These are phyloP conservation scores for Haplosporangium sp. DNA, from an alignment of 371 early-diverging fungal species.

Conservation along the genomic window DNA sequence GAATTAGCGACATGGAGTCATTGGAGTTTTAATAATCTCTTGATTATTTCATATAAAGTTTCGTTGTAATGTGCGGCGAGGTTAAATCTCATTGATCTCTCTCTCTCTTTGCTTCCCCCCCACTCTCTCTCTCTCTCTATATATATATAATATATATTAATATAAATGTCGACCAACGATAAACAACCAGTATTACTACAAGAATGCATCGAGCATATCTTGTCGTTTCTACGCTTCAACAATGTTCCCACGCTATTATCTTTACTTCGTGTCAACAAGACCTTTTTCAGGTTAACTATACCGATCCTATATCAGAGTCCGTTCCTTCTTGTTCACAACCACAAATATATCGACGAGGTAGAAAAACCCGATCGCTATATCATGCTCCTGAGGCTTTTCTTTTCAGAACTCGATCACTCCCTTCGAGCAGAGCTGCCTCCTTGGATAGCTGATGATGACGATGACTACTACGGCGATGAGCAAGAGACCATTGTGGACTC, in stretches of 20 bases:
- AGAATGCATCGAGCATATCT: constrained; percentile 29
- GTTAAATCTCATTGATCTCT: background rate
- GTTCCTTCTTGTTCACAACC: constrained; percentile 22
- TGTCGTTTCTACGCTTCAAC: constrained; percentile 35
- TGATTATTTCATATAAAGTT: too few relatives aligned
- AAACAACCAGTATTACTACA: constrained; percentile 14
- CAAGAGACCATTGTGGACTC: background rate
- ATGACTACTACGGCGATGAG: constrained; percentile 16
- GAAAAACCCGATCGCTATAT: constrained; percentile 20
- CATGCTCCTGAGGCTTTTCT: constrained; percentile 25
- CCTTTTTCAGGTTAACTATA: constrained; percentile 30
- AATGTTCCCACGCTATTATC: constrained; percentile 35
- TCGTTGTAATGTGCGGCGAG: too few relatives aligned
- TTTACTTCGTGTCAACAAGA: constrained; percentile 42
- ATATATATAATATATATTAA: too few relatives aligned
- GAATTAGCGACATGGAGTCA: background rate
- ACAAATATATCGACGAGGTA: background rate
- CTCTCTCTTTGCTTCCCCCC: background rate
- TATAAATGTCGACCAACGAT: background rate
- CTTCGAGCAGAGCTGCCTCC: constrained; percentile 22
- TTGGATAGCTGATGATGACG: constrained; percentile 15
- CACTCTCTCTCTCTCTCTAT: too few relatives aligned
- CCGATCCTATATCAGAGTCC: constrained; percentile 46
- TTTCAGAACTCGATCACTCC: constrained; percentile 34
- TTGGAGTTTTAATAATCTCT: background rate